phyloP scores from a whole-genome alignment of 495 filamentous ascomycete genomes.

The Niebla homalea region DNA sequence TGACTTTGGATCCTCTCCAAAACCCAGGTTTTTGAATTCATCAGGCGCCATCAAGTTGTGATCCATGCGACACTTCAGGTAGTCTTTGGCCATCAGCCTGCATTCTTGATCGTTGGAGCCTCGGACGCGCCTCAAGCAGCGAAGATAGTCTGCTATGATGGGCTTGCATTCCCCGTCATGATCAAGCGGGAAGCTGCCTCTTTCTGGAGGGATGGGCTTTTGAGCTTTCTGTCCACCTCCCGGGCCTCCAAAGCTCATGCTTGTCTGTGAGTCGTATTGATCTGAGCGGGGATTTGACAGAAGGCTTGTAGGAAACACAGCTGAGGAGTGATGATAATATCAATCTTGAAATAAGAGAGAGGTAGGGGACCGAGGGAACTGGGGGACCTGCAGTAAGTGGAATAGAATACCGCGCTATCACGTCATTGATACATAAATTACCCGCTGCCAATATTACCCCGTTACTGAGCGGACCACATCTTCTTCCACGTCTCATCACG shows the following conservation, averaged over 20 bases:
- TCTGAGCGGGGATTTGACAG: background rate
- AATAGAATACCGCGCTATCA: too few relatives aligned
- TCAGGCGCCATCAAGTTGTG: conserved; percentile 91
- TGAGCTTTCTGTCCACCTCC: conserved; percentile 52
- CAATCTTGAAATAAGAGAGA: too few relatives aligned
- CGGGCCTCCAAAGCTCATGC: conserved; percentile 61
- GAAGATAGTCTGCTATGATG: conserved; percentile 69
- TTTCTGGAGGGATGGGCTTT: conserved; percentile 80
- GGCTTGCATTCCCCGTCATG: conserved; percentile 93
- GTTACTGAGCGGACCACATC: too few relatives aligned
- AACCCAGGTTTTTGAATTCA: conserved; percentile 83
- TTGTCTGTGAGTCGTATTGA: background rate
- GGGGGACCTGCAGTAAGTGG: too few relatives aligned
- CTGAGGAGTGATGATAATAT: too few relatives aligned
- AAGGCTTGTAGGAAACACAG: too few relatives aligned
- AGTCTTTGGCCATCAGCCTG: conserved; percentile 70
- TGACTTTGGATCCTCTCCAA: conserved; percentile 40
- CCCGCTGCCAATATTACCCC: too few relatives aligned
- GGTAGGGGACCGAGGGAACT: too few relatives aligned
- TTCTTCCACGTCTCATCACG: background rate
- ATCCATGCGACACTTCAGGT: conserved; percentile 89
- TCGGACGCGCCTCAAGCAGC: conserved; percentile 65
- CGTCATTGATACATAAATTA: too few relatives aligned
- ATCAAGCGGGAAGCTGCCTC: conserved; percentile 92
- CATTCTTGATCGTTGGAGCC: conserved; percentile 82